phyloP scores from a whole-genome alignment of 441 rosid species.

The Populus hybrid region DNA sequence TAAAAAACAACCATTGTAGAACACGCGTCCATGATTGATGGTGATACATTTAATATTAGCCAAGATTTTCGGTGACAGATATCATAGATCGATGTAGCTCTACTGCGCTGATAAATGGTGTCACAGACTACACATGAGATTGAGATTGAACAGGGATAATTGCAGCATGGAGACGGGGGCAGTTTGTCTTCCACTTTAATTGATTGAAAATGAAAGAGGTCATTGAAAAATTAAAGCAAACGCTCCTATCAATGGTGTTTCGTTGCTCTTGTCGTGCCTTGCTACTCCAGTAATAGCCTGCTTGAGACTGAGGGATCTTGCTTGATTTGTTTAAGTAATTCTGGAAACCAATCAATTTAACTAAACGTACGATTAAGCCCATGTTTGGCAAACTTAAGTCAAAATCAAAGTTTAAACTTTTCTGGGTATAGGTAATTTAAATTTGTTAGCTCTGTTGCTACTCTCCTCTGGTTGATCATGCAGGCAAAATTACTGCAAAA shows the following conservation, averaged over 20 bases:
- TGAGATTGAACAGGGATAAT: not conserved
- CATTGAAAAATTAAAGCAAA: not conserved
- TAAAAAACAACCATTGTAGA: not conserved
- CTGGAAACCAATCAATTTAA: not conserved
- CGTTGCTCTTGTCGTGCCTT: not conserved
- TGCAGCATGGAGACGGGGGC: constrained; percentile 3
- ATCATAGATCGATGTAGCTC: too few species aligned
- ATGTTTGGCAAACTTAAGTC: not conserved
- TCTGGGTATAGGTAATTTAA: not conserved
- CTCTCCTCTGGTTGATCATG: not conserved
- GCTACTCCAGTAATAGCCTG: not conserved
- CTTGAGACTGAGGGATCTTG: not conserved
- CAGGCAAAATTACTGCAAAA: not conserved
- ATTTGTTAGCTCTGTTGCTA: not conserved
- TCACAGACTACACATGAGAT: constrained; percentile 1
- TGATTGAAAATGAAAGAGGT: not conserved
- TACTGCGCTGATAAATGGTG: constrained; percentile 2
- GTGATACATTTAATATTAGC: not conserved
- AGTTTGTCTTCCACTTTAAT: constrained; percentile 14
- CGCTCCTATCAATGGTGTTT: not conserved
- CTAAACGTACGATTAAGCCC: not conserved
- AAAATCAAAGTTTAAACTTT: not conserved
- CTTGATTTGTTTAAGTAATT: not conserved
- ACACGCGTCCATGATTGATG: not conserved
- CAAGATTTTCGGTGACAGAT: too few species aligned